Evolutionary conservation across 1,139 yeast species (phyloP), one percentile per base, ranked within the genome.

Genomic region (Eremothecium gossypii): DNA sequence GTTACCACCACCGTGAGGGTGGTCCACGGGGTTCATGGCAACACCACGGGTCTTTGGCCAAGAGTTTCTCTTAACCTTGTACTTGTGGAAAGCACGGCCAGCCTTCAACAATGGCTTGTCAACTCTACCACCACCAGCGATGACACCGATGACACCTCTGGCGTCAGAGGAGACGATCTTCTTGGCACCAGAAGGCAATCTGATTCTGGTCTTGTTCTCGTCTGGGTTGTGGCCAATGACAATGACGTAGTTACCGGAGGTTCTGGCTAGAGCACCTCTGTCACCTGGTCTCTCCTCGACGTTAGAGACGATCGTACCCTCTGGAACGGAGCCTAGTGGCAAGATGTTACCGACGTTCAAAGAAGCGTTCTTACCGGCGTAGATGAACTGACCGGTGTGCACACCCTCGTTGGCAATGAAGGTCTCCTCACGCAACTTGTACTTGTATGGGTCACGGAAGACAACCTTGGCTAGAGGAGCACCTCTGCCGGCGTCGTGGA

Each of bases 1-100:
- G 96, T 91, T 91, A 91, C 98, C 98, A 89, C 98, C 98, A 84
- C 98, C 98, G 74, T 89, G 97, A 72, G 97, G 97, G 79, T 89
- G 97, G 73, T 89, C 97, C 70, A 89, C 97, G 74, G 97, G 97
- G 79, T 87, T 81, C 96, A 87, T 87, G 71, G 96, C 96, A 71
- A 87, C 96, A 87, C 96, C 97, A 79, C 96, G 86, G 70, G 96
- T 89, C 84, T 84, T 86, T 76, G 96, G 96, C 96, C 96, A 87
- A 60, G 95, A 85, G 95, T 89, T 85, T 78, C 96, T 82, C 93
- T 89, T 87, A 67, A 86, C 95, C 77, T 76, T 86, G 91, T 81
- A 86, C 79, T 91, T 91, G 87, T 87, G 96, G 95, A 79, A 89
- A 58, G 97, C 97, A 79, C 95, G 87, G 77, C 97, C 97, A 68